These are phyloP conservation scores for Wallacemonas sp. DNA, from an alignment of 208 protist genomes.

Conservation along the genomic window DNA sequence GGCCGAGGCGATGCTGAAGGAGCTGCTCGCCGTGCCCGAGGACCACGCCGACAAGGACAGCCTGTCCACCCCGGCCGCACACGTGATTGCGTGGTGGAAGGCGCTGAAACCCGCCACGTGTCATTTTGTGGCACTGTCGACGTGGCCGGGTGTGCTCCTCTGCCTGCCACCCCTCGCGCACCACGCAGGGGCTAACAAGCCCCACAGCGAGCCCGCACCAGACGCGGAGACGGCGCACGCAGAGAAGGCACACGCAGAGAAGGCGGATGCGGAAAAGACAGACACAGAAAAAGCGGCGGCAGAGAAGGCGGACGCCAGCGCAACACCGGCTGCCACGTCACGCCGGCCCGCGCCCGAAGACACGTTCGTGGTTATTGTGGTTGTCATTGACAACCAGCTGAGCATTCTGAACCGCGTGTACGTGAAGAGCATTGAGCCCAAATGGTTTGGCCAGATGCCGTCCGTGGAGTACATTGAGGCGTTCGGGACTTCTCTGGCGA, in stretches of 20 bases:
- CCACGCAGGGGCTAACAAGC: not conserved
- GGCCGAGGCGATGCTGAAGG: conserved; percentile 1
- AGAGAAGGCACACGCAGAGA: conserved; percentile 17
- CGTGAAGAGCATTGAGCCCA: conserved; percentile 72
- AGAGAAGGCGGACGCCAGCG: conserved; percentile 18
- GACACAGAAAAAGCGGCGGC: not conserved
- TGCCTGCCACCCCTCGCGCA: conserved; percentile 29
- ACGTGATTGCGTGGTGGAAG: conserved; percentile 24
- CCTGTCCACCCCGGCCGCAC: not conserved
- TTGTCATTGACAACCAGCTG: conserved; percentile 41
- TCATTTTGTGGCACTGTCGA: conserved; percentile 71
- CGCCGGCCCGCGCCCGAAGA: conserved; percentile 27
- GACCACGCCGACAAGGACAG: too few relatives aligned
- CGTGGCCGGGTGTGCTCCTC: conserved; percentile 55
- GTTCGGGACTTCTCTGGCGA: conserved; percentile 58
- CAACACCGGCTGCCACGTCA: conserved; percentile 20
- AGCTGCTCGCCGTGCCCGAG: too few relatives aligned
- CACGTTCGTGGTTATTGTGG: conserved; percentile 49
- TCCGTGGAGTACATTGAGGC: conserved; percentile 79
- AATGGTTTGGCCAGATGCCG: conserved; percentile 78
- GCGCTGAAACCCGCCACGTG: conserved; percentile 42
- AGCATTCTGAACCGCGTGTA: conserved; percentile 66
- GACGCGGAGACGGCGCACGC: not conserved
- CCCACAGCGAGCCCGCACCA: not conserved
- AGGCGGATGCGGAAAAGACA: too few relatives aligned